Evolutionary conservation across 305 asterid genomes (phyloP), one percentile per base, ranked within the genome.

Genomic region (Fraxinus dipetala): DNA sequence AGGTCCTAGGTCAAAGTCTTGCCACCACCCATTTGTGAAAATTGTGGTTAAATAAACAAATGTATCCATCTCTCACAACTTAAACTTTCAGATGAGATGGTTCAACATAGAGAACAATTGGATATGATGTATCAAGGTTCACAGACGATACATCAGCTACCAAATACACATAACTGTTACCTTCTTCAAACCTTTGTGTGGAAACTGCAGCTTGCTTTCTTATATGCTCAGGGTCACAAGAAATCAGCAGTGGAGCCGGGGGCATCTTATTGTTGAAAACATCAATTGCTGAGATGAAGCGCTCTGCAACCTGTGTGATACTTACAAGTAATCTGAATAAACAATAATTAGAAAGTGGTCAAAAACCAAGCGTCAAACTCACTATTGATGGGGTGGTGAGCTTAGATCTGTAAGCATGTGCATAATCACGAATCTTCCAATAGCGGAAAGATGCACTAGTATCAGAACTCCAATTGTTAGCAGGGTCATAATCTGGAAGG

Each of bases 371-470:
- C 82, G 81, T 30, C 48, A 72, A 81, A 85, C 97, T 90, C 87
- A 93, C 99, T 11, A 88, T 87, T 43, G 97, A 91, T 24, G 98
- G 99, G 81, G 93, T 91, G 38, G 93, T 90, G 79, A 94, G 92
- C 82, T 91, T 94, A 65, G 95, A 89, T 90, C 95, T 94, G 92
- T 94, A 96, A 83, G 99, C 98, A 86, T 90, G 87, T 84, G 98
- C 98, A 91, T 93, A 94, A 87, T 94, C 99, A 84, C 98, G 92
- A 90, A 96, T 96, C 84, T 90, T 96, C 99, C 99, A 96, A 87
- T 96, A 96, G 85, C 87, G 91, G 88, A 96, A 96, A 84, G 89
- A 82, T 81, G 90, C 86, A 79, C 86, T 78, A 80, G 90, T 77
- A 88, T 91, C 93, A 72, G 88, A 79, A 79, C 75, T 90, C 95